phyloP scores from a whole-genome alignment of 345 rosid genomes.

The Syzygium oleosum region DNA sequence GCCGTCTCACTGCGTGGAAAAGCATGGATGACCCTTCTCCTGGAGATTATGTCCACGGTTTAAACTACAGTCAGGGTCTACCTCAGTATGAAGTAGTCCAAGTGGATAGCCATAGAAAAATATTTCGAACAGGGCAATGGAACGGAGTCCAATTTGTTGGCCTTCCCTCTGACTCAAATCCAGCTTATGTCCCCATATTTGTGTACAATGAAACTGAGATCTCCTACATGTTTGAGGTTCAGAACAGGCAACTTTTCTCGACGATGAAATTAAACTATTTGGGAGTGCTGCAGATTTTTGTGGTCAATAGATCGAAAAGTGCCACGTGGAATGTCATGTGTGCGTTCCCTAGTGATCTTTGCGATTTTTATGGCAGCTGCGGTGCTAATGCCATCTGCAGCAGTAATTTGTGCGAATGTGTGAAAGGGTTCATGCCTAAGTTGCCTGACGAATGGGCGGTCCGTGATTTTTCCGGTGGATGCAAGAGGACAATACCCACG shows the following conservation, averaged over 20 bases:
- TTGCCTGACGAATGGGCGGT: slow-evolving; percentile 16
- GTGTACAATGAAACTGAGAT: slow-evolving; percentile 1
- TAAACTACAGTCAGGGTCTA: not conserved
- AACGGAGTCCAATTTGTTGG: slow-evolving; percentile 27
- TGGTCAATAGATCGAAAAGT: not conserved
- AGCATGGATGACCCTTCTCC: slow-evolving; percentile 15
- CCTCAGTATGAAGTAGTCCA: slow-evolving; percentile 5
- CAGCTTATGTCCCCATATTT: slow-evolving; percentile 4
- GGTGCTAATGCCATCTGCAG: slow-evolving; percentile 1
- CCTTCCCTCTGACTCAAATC: not conserved
- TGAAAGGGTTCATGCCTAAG: slow-evolving; percentile 23
- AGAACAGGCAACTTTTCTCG: too few relatives aligned
- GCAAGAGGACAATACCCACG: not conserved
- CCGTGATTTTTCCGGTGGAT: slow-evolving; percentile 4
- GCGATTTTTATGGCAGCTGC: not conserved
- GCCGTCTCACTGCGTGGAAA: slow-evolving; percentile 19
- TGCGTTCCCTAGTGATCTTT: not conserved
- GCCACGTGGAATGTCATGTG: not conserved
- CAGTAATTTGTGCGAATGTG: slow-evolving; percentile 8
- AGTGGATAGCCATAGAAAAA: not conserved
- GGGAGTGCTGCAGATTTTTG: too few relatives aligned
- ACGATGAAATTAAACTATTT: too few relatives aligned
- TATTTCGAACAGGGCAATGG: slow-evolving; percentile 23
- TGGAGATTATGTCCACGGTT: slow-evolving; percentile 6
- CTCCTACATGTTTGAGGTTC: slow-evolving; percentile 9